phyloP scores from a whole-genome alignment of 371 early-diverging fungal genomes.

The Choanephora cucurbitarum region DNA sequence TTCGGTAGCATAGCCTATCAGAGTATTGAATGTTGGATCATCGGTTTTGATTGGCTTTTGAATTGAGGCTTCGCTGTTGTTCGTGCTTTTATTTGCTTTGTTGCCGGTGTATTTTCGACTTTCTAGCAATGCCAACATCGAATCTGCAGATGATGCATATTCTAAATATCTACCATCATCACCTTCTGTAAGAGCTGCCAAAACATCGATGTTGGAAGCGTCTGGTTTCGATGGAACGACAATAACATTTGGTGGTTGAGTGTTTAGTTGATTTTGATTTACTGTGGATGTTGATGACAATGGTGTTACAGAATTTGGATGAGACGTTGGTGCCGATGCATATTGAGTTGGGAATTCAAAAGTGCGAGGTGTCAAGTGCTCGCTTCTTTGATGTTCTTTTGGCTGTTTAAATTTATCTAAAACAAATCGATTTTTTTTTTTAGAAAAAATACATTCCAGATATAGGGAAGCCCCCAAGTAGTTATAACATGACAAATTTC shows the following conservation, averaged over 20 bases:
- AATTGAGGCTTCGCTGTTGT: slow-evolving; percentile 10
- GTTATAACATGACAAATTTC: neutral
- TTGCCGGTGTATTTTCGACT: slow-evolving; percentile 61
- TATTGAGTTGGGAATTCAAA: slow-evolving; percentile 12
- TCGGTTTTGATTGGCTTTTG: slow-evolving; percentile 7
- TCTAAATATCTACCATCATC: slow-evolving; percentile 75
- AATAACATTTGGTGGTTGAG: neutral
- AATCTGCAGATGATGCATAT: slow-evolving; percentile 76
- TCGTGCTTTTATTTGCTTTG: slow-evolving; percentile 1
- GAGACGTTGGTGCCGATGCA: slow-evolving; percentile 8
- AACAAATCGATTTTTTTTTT: neutral
- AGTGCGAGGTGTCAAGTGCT: neutral
- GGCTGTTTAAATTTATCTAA: slow-evolving; percentile 1
- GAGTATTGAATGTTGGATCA: neutral
- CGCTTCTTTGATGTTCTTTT: slow-evolving; percentile 1
- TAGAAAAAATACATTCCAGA: neutral
- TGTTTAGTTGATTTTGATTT: too few species aligned
- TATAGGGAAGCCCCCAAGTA: too few species aligned
- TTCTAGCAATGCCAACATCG: slow-evolving; percentile 72
- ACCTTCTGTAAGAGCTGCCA: slow-evolving; percentile 58
- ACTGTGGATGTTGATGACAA: neutral
- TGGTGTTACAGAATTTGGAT: neutral
- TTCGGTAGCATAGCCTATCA: slow-evolving; percentile 9
- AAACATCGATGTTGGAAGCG: slow-evolving; percentile 58
- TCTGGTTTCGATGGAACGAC: slow-evolving; percentile 2